Conservation (phyloP, 202 grass and related monocot genomes). For the Carex arenaria region DNA sequence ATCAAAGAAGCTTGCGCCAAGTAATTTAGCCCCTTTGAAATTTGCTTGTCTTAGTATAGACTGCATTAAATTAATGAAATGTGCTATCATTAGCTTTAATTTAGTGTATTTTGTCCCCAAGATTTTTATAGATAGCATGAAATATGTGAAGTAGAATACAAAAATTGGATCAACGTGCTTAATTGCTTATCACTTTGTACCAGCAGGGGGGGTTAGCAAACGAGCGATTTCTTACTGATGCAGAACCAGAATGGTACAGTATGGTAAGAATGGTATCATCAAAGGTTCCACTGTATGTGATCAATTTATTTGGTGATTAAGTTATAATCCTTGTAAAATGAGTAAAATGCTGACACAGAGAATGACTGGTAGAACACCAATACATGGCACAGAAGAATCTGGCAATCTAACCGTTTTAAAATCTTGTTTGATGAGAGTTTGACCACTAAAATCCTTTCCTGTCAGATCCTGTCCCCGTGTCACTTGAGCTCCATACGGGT, state of each 20-base stretch:
- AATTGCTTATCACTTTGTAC: background rate
- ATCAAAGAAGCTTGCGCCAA: slow-evolving; percentile 94
- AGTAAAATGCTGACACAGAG: background rate
- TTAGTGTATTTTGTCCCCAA: background rate
- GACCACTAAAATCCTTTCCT: slow-evolving; percentile 91
- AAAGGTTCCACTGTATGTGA: background rate
- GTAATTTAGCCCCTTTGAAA: slow-evolving; percentile 81
- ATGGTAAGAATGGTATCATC: background rate
- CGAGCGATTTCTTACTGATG: background rate
- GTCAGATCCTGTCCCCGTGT: slow-evolving; percentile 87
- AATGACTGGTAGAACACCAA: background rate
- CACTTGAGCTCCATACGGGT: slow-evolving; percentile 74
- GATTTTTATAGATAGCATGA: background rate
- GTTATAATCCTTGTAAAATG: background rate
- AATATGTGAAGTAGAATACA: background rate
- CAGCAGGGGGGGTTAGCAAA: background rate
- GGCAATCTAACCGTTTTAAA: slow-evolving; percentile 75
- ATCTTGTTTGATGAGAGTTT: slow-evolving; percentile 87
- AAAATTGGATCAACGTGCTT: background rate
- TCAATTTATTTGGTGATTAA: background rate
- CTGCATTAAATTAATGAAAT: slow-evolving; percentile 23
- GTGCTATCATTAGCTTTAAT: background rate
- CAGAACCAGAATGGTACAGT: background rate
- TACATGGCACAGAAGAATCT: background rate
- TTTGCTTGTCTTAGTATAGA: slow-evolving; percentile 78